Percentiles rank a stretch among this genome's conserved stretches.
Conservation (phyloP, 2,329 filamentous ascomycete species). For the Camptophora hylomeconis region DNA sequence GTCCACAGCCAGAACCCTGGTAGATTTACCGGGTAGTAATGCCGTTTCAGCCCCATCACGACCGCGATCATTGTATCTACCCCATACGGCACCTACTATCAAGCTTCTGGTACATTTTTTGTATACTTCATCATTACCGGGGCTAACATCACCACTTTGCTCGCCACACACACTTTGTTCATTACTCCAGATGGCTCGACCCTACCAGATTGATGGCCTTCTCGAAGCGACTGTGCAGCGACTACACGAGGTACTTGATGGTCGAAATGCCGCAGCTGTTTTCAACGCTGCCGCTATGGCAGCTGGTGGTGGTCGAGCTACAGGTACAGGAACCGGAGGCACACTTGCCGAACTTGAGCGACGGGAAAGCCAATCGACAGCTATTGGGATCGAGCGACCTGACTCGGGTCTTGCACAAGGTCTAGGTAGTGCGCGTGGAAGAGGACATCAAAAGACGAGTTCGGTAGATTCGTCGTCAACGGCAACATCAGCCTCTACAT, state of each 20-base stretch:
- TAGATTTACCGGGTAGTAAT: constrained; percentile 41
- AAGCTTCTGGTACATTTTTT: constrained; percentile 85
- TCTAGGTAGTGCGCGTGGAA: not conserved
- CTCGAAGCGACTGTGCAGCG: constrained; percentile 87
- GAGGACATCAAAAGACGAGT: constrained; percentile 15
- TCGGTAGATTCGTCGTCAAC: constrained; percentile 15
- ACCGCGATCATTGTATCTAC: constrained; percentile 79
- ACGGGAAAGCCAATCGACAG: constrained; percentile 14
- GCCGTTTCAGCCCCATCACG: constrained; percentile 47
- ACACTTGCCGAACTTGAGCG: constrained; percentile 30
- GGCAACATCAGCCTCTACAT: constrained; percentile 13
- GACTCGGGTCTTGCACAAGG: not conserved
- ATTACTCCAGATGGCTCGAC: constrained; percentile 79
- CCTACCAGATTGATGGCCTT: constrained; percentile 85
- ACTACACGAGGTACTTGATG: constrained; percentile 78
- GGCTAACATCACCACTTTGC: constrained; percentile 62
- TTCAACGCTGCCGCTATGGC: constrained; percentile 99
- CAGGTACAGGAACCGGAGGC: constrained; percentile 31
- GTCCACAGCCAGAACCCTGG: constrained; percentile 17
- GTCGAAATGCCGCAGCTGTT: constrained; percentile 85
- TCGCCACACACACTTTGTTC: constrained; percentile 94
- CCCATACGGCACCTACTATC: constrained; percentile 79
- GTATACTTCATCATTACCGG: constrained; percentile 80
- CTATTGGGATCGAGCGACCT: no score
- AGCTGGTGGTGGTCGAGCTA: constrained; percentile 70